phyloP scores from a whole-genome alignment of 1,284 basidiomycete genomes.

The Ganoderma multipileum region DNA sequence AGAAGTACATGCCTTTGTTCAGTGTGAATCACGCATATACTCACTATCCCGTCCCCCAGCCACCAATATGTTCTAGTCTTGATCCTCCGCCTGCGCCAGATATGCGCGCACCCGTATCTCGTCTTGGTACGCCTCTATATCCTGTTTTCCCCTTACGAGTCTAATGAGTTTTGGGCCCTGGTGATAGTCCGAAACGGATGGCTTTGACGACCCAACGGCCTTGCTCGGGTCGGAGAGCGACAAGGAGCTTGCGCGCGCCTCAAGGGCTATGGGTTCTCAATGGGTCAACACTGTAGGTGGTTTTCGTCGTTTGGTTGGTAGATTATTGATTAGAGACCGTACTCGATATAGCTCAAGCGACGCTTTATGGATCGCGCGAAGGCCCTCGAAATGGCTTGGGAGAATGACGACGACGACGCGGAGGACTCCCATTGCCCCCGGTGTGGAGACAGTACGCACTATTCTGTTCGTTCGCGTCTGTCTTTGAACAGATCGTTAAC shows the following conservation, averaged over 20 bases:
- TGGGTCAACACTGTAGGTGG: constrained; percentile 58
- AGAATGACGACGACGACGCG: constrained; percentile 48
- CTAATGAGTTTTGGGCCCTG: not conserved
- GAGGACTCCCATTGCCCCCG: constrained; percentile 55
- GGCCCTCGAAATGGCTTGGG: constrained; percentile 48
- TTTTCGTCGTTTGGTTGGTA: not conserved
- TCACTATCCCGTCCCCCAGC: constrained; percentile 8
- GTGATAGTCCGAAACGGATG: constrained; percentile 47
- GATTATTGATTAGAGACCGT: not conserved
- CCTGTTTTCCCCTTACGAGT: not conserved
- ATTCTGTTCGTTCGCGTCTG: not conserved
- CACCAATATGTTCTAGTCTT: constrained; percentile 22
- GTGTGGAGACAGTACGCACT: constrained; percentile 57
- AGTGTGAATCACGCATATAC: not conserved
- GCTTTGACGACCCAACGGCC: constrained; percentile 56
- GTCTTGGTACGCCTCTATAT: constrained; percentile 53
- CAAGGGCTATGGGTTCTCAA: constrained; percentile 56
- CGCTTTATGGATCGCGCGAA: constrained; percentile 55
- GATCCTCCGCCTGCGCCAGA: constrained; percentile 71
- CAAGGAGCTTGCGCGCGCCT: constrained; percentile 63
- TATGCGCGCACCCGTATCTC: constrained; percentile 71
- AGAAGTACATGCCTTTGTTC: constrained; percentile 54
- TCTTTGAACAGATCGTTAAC: not conserved
- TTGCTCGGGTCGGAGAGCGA: constrained; percentile 49
- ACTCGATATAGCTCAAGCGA: constrained; percentile 42